A percentile compares a stretch with the other conserved stretches of the same genome.
phyloP scores from a whole-genome alignment of 371 early-diverging fungal species.

The Entomophthora muscae region DNA sequence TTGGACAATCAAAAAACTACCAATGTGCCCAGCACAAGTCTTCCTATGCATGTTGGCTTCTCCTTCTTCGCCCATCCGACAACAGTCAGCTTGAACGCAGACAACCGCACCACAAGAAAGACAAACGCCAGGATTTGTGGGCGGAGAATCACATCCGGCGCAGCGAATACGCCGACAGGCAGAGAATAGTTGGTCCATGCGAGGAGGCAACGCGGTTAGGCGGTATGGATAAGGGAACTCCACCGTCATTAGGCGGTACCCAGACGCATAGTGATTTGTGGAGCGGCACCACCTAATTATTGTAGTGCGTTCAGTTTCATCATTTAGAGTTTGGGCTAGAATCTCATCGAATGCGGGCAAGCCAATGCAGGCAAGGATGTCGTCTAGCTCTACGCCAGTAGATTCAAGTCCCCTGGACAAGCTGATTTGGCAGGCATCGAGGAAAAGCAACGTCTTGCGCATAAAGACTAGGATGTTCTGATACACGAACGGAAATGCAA shows the following conservation, averaged over 20 bases:
- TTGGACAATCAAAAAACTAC: slow-evolving; percentile 69
- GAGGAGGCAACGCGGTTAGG: slow-evolving; percentile 57
- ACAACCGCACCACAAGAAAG: slow-evolving; percentile 83
- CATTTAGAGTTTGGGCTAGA: background rate
- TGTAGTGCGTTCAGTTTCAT: background rate
- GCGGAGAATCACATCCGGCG: slow-evolving; percentile 61
- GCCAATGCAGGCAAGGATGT: background rate
- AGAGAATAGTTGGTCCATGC: slow-evolving; percentile 71
- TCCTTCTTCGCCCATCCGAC: slow-evolving; percentile 40
- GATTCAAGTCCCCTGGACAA: background rate
- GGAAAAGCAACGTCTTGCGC: slow-evolving; percentile 2
- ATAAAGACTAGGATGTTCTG: background rate
- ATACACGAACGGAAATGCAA: background rate
- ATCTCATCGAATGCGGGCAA: background rate
- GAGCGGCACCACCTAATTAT: background rate
- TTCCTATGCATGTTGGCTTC: background rate
- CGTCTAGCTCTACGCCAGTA: background rate
- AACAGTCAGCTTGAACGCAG: slow-evolving; percentile 83
- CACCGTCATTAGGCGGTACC: background rate
- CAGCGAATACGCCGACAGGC: slow-evolving; percentile 58
- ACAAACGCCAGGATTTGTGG: slow-evolving; percentile 79
- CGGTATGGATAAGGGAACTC: slow-evolving; percentile 20
- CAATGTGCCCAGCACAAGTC: slow-evolving; percentile 69
- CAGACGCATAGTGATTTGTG: background rate
- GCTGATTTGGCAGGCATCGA: background rate